Conservation (phyloP, 106 monocot genomes). For the Vanilla planifolia region DNA sequence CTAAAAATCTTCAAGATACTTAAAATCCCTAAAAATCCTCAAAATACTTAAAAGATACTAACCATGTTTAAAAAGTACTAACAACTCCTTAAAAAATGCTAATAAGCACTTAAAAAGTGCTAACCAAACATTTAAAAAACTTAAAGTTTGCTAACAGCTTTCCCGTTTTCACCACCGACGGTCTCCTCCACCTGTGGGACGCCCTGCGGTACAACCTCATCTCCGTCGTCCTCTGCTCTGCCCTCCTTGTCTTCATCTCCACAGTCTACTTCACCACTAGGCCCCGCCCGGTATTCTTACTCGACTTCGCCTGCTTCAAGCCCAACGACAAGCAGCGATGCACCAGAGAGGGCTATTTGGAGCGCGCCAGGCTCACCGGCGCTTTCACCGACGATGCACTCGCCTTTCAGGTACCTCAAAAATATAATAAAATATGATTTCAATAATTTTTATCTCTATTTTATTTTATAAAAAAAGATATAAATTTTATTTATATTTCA, state of each 20-base stretch:
- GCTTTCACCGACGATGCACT: slow-evolving; percentile 16
- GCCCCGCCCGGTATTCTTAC: slow-evolving; percentile 11
- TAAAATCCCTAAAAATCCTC: too few species aligned
- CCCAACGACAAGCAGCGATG: slow-evolving; percentile 8
- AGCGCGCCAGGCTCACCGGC: slow-evolving; percentile 6
- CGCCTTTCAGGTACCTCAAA: slow-evolving; percentile 14
- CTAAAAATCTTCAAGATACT: too few species aligned
- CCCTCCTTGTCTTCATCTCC: slow-evolving; percentile 7
- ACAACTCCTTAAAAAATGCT: too few species aligned
- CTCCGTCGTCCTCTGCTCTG: slow-evolving; percentile 15
- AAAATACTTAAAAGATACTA: too few species aligned
- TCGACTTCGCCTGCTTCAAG: slow-evolving; percentile 22
- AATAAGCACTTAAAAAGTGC: too few species aligned
- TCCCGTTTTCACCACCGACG: slow-evolving; percentile 13
- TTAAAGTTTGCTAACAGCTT: too few species aligned
- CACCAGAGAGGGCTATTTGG: slow-evolving; percentile 3
- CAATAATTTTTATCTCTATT: too few species aligned
- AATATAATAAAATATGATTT: not conserved
- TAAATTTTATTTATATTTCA: too few species aligned
- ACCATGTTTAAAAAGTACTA: too few species aligned
- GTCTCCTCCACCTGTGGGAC: slow-evolving; percentile 19
- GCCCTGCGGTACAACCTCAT: slow-evolving; percentile 20
- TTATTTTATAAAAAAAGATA: too few species aligned
- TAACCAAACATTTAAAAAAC: too few species aligned
- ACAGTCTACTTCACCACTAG: slow-evolving; percentile 14